Evolutionary conservation across 495 filamentous ascomycete genomes (phyloP).

Genomic region (Astrocystis sublimbata): DNA sequence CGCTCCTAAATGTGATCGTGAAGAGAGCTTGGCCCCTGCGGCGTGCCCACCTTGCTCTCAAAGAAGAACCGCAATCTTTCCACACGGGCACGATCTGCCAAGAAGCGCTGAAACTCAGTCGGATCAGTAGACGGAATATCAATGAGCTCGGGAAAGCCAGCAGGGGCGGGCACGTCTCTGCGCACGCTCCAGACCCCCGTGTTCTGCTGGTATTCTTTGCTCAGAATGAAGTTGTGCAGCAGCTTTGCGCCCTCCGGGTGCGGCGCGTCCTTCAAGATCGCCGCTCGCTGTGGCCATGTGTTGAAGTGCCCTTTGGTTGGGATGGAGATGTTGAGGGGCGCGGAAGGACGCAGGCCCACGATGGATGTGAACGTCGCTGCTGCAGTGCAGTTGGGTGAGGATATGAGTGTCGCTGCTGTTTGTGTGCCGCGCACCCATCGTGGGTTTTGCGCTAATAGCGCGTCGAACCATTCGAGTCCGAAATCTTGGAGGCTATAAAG

Average conservation of each 20-base stretch:
- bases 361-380: constrained; percentile 1
- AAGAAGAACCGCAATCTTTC: constrained; percentile 35
- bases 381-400: neutral
- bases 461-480: constrained; percentile 39
- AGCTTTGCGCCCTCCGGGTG: constrained; percentile 38
- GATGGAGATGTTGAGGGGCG: constrained; percentile 10
- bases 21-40: constrained; percentile 33
- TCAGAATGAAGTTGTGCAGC: constrained; percentile 34
- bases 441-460: constrained; percentile 33
- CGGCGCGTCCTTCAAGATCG: constrained; percentile 36
- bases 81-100: constrained; percentile 29
- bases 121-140: constrained; percentile 28
- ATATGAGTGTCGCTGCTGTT: constrained; percentile 28
- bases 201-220: constrained; percentile 24
- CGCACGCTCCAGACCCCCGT: constrained; percentile 9
- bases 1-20: constrained; percentile 24
- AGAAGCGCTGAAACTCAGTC: constrained; percentile 30
- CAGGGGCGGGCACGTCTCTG: neutral
- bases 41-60: constrained; percentile 31
- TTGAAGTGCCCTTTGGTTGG: constrained; percentile 31
- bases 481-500: constrained; percentile 28
- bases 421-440: constrained; percentile 39
- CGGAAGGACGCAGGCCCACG: neutral
- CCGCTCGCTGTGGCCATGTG: constrained; percentile 36
- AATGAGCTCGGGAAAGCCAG: constrained; percentile 16